Evolutionary conservation across 352 stramenopile species (phyloP).

Genomic region (Aphanomyces invadans): DNA sequence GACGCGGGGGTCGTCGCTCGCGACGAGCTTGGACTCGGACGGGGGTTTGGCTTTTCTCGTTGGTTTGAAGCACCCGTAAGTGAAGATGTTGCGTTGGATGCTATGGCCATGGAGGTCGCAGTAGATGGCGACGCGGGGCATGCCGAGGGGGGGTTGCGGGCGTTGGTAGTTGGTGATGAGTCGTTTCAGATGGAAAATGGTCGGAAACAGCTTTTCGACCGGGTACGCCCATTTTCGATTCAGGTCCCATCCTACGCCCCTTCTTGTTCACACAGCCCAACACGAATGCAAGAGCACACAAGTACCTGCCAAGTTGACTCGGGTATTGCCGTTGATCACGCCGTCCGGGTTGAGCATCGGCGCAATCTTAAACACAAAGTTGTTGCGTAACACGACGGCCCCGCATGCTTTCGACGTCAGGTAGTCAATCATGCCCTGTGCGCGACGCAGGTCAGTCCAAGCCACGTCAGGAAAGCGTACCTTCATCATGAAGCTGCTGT

Average conservation of each 20-base stretch:
- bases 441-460: background rate
- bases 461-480: background rate
- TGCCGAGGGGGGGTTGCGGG: slow-evolving; percentile 17
- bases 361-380: slow-evolving; percentile 87
- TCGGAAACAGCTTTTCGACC: slow-evolving; percentile 73
- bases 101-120: slow-evolving; percentile 80
- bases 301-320: slow-evolving; percentile 67
- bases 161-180: slow-evolving; percentile 51
- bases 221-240: slow-evolving; percentile 76
- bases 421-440: slow-evolving; percentile 84
- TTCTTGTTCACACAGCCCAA: no score
- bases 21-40: background rate
- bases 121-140: slow-evolving; percentile 64
- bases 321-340: slow-evolving; percentile 89
- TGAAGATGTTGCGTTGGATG: slow-evolving; percentile 81
- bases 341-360: slow-evolving; percentile 91
- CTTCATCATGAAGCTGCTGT: slow-evolving; percentile 89
- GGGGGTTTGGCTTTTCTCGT: background rate
- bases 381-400: slow-evolving; percentile 52
- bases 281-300: no score
- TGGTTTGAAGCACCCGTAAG: slow-evolving; percentile 60
- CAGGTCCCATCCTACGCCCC: slow-evolving; percentile 45
- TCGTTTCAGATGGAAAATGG: slow-evolving; percentile 70
- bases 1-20: slow-evolving; percentile 56
- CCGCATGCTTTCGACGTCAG: slow-evolving; percentile 57